Evolutionary conservation across 1,284 basidiomycete genomes (phyloP).

Genomic region (Rhodotorula sp.): DNA sequence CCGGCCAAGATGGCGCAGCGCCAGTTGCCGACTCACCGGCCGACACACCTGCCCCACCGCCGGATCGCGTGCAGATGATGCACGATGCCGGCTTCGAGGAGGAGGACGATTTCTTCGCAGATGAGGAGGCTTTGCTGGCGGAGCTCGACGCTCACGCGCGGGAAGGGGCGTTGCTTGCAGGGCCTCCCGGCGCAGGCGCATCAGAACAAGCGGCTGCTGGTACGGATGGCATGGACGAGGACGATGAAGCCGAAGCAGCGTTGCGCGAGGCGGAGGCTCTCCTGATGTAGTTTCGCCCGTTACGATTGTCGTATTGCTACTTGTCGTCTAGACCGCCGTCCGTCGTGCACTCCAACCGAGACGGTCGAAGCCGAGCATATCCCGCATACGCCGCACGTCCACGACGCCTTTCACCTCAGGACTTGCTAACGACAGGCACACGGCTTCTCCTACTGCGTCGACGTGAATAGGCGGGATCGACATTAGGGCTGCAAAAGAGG

Average conservation of each 20-base stretch:
- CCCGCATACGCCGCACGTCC: constrained; percentile 70
- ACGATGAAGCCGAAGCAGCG: constrained; percentile 9
- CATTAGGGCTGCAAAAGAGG: constrained; percentile 72
- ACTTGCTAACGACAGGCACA: constrained; percentile 57
- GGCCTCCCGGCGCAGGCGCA: neutral
- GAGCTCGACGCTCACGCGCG: constrained; percentile 10
- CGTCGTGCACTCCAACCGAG: neutral
- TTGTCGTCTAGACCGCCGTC: neutral
- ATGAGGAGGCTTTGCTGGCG: constrained; percentile 19
- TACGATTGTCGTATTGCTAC: neutral
- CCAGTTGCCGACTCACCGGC: neutral
- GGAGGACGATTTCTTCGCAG: constrained; percentile 21
- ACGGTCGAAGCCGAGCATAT: constrained; percentile 61
- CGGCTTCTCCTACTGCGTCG: constrained; percentile 87
- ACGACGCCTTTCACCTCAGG: constrained; percentile 64
- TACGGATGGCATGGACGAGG: neutral
- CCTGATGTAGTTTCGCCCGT: neutral
- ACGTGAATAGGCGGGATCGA: constrained; percentile 87
- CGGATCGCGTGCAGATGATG: neutral
- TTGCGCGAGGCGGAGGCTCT: constrained; percentile 15
- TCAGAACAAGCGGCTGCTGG: neutral
- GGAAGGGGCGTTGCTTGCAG: neutral
- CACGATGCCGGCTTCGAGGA: constrained; percentile 8
- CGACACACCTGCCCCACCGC: neutral
- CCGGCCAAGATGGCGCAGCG: neutral